Evolutionary conservation across 805 yeast species (phyloP).

Genomic region (Suhomyces canberraensis): DNA sequence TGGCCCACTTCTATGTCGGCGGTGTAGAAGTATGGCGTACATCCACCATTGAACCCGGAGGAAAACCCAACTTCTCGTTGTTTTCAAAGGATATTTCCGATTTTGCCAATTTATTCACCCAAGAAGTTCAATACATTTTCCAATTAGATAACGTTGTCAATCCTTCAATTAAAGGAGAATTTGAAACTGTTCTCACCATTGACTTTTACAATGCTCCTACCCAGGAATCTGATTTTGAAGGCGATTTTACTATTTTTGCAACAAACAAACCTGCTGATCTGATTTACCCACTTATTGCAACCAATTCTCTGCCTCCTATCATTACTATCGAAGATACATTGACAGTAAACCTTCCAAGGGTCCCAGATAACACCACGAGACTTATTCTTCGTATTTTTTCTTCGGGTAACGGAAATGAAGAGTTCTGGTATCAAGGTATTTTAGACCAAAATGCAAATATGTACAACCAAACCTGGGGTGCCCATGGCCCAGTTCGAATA

Average conservation of each 20-base stretch:
- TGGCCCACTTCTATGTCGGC: conserved; percentile 59
- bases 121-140: conserved; percentile 43
- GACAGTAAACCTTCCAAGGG: conserved; percentile 39
- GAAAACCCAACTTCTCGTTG: conserved; percentile 36
- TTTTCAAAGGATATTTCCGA: conserved; percentile 63
- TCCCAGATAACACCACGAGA: conserved; percentile 56
- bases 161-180: conserved; percentile 56
- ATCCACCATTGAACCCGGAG: conserved; percentile 66
- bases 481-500: conserved; percentile 72
- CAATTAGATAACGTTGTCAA: conserved; percentile 64
- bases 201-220: conserved; percentile 41
- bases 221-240: neutral
- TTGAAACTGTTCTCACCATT: conserved; percentile 50
- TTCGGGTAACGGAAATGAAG: conserved; percentile 77
- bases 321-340: conserved; percentile 24
- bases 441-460: conserved; percentile 44
- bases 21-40: conserved; percentile 81
- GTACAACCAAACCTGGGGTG: conserved; percentile 43
- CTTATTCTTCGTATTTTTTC: conserved; percentile 58
- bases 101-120: conserved; percentile 49
- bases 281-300: conserved; percentile 34
- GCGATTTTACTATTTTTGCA: conserved; percentile 19
- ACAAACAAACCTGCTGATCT: conserved; percentile 35
- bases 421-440: conserved; percentile 74
- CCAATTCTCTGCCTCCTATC: neutral